Evolutionary conservation across 1,284 basidiomycete genomes (phyloP).

Genomic region (Wallemia ichthyophaga): DNA sequence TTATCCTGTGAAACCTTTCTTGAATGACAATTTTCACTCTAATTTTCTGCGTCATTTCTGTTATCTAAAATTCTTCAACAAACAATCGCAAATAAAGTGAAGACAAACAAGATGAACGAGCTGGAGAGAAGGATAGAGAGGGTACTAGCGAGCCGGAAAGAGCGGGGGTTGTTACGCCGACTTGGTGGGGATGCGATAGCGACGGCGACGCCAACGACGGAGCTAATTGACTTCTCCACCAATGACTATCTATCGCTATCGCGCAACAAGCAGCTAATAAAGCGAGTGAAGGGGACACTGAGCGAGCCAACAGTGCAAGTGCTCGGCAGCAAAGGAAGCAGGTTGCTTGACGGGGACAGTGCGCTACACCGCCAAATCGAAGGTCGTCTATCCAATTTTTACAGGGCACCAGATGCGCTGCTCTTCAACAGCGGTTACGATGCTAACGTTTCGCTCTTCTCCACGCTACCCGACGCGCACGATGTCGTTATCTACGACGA

Average conservation of each 20-base stretch:
- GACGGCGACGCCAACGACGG: too few species aligned
- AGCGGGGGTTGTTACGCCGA: not conserved
- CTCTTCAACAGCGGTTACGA: constrained; percentile 89
- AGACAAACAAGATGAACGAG: too few species aligned
- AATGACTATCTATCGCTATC: constrained; percentile 66
- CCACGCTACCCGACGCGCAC: constrained; percentile 41
- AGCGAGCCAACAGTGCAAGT: constrained; percentile 26
- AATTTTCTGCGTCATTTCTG: too few species aligned
- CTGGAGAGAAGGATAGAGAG: not conserved
- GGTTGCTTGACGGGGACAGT: constrained; percentile 54
- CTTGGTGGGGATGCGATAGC: too few species aligned
- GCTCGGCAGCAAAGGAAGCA: constrained; percentile 67
- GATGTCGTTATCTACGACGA: constrained; percentile 64
- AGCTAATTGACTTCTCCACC: not conserved
- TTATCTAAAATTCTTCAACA: too few species aligned
- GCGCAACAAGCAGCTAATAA: constrained; percentile 26
- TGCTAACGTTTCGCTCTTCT: constrained; percentile 70
- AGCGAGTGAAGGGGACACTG: constrained; percentile 25
- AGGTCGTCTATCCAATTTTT: constrained; percentile 30
- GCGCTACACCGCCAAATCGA: constrained; percentile 37
- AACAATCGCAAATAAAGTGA: too few species aligned
- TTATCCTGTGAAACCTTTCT: not conserved
- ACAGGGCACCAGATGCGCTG: constrained; percentile 33
- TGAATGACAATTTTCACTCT: too few species aligned
- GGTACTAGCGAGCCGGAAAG: not conserved